Evolutionary conservation across 2,329 filamentous ascomycete species (phyloP).

Genomic region (Talaromyces sp.): DNA sequence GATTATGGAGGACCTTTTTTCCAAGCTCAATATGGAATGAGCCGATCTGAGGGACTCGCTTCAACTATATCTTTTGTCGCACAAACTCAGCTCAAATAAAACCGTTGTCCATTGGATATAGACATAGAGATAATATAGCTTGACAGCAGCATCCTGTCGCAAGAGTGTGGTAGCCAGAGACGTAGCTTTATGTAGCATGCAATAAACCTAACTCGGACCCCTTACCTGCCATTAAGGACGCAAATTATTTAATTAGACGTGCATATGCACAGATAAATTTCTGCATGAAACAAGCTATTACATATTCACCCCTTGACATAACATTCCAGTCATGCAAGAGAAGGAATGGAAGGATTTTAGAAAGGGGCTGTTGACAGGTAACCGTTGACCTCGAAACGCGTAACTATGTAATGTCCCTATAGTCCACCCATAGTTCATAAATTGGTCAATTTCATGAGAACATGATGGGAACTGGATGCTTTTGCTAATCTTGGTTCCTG

Average conservation of each 20-base stretch:
- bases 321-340: slow-evolving; percentile 17
- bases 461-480: no score
- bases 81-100: no score
- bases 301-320: neutral
- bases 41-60: no score
- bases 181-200: neutral
- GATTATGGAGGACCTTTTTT: no score
- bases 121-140: no score
- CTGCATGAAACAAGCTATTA: neutral
- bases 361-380: slow-evolving; percentile 1
- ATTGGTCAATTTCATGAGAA: neutral
- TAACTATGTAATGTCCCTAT: neutral
- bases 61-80: no score
- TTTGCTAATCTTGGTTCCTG: no score
- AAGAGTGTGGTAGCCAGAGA: no score
- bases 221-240: neutral
- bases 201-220: neutral
- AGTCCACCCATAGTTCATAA: neutral
- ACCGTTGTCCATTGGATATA: no score
- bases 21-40: no score
- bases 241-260: neutral
- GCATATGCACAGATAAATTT: neutral
- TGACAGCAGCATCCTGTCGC: no score
- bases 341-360: slow-evolving; percentile 12
- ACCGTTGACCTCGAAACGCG: slow-evolving; percentile 8